A percentile compares a stretch with the other conserved stretches of the same genome.
Evolutionary conservation across 257 asterid genomes (phyloP).

Genomic region (Coffea eugenioides): DNA sequence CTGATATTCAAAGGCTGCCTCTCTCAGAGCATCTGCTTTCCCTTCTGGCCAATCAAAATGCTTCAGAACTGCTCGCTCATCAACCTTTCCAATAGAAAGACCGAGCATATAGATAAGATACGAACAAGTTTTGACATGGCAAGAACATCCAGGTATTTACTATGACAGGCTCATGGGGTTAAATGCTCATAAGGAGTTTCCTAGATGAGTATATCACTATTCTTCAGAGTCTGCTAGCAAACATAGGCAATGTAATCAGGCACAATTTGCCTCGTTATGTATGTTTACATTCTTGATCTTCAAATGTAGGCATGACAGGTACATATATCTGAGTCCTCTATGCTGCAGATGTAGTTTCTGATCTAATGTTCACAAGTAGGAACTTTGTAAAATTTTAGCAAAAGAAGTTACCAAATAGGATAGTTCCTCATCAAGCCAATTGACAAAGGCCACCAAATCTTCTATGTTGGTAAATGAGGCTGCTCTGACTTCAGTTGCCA

Average conservation of each 20-base stretch:
- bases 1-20: conserved; percentile 91
- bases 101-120: conserved; percentile 1
- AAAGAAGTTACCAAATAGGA: conserved; percentile 66
- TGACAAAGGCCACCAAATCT: conserved; percentile 83
- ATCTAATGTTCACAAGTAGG: neutral
- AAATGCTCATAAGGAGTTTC: neutral
- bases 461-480: conserved; percentile 63
- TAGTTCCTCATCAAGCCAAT: conserved; percentile 96
- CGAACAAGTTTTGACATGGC: neutral
- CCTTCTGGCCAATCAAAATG: conserved; percentile 99
- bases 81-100: conserved; percentile 54
- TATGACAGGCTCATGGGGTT: neutral
- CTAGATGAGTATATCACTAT: neutral
- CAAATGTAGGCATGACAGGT: neutral
- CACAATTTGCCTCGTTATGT: neutral
- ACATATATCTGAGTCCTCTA: neutral
- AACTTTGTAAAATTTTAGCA: conserved; percentile 7
- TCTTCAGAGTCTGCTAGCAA: neutral
- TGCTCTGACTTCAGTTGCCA: conserved; percentile 88
- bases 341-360: neutral
- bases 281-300: neutral
- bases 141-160: neutral
- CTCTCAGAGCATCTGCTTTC: conserved; percentile 94
- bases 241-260: neutral
- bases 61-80: conserved; percentile 95